These are phyloP conservation scores for Echinochloa phyllopogon DNA, from an alignment of 176 grass and related monocot species.

Conservation along the genomic window DNA sequence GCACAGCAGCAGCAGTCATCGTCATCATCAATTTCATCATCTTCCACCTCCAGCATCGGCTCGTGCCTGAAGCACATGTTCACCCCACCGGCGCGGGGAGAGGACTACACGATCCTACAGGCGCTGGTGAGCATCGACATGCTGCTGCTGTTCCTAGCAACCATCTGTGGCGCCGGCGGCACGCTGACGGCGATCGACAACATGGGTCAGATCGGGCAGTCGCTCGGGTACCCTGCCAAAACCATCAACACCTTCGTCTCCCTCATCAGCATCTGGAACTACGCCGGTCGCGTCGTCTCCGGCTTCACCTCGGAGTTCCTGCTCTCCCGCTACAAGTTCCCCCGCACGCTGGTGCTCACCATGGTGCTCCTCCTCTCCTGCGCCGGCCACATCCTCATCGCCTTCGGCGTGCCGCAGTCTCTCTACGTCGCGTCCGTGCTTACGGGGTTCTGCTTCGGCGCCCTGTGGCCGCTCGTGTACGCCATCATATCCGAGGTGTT, in stretches of 20 bases:
- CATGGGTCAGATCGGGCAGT: slow-evolving; percentile 88
- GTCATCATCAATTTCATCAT: not conserved
- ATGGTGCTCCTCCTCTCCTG: not conserved
- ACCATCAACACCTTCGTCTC: slow-evolving; percentile 79
- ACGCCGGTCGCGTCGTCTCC: slow-evolving; percentile 68
- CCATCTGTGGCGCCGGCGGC: slow-evolving; percentile 55
- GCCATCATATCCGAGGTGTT: not conserved
- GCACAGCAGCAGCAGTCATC: not conserved
- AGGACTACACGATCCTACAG: not conserved
- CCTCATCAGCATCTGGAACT: slow-evolving; percentile 94
- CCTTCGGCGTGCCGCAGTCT: not conserved
- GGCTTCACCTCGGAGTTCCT: not conserved
- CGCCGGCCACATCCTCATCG: not conserved
- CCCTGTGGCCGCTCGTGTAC: not conserved
- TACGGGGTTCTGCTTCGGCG: not conserved
- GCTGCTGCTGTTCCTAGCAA: not conserved
- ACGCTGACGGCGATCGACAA: slow-evolving; percentile 89
- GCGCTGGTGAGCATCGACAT: not conserved
- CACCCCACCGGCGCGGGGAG: not conserved
- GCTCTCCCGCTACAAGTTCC: not conserved
- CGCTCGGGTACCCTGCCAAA: slow-evolving; percentile 43
- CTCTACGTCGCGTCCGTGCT: not conserved
- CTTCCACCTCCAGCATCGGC: no score
- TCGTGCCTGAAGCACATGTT: no score
- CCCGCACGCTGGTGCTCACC: not conserved